Base-by-base conservation (phyloP, 2,329 filamentous ascomycete species). In the Aspergillus niger region DNA sequence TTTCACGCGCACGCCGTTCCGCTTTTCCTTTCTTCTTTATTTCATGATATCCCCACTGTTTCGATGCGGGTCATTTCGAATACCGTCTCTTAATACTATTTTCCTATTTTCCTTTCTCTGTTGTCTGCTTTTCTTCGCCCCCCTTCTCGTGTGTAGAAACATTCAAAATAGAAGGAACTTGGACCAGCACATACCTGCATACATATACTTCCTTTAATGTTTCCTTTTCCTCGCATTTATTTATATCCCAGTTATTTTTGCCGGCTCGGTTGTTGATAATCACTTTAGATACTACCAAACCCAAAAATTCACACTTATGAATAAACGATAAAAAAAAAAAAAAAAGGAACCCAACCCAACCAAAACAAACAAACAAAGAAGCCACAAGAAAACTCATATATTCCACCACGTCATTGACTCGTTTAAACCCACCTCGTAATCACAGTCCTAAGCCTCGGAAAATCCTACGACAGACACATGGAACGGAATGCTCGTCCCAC, bases 41-140 rank as follows among this genome's bases (percentile, higher is more conserved):
- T 73, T 70, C 69, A 74, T 78, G 76, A 79, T 79, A 79, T 79
- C 76, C 76, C 75, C 71, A 76, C 67, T 72, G 74, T 77, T 77
- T 67, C 68, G 69, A 68, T 67, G 66, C 66, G 69, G 72, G 70
- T 69, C 69, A 64, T 66, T 66, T 58, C 62, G 66, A 69, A 68
- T 66, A 70, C 67, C 65, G 61, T 63, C 64, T 70, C 72, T 72
- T 72, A 72, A 72, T 74, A 60, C 58, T 56, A 63, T 65, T 61
- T 60, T 61, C 62, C 61, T 65, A 44, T 66, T 63, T 44, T 48
- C 49, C 68, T 65, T 48, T 51, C 20, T 57, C 20, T 55, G 50
- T 60, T 51, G 36, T 49, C 41, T 61, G 56, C 63, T 48, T 57
- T 32, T 51, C 24, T 47, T 60, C 48, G 20, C 32, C 20, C 38